Conservation (phyloP, 257 asterid species). For the Solanum pinnatisectum region DNA sequence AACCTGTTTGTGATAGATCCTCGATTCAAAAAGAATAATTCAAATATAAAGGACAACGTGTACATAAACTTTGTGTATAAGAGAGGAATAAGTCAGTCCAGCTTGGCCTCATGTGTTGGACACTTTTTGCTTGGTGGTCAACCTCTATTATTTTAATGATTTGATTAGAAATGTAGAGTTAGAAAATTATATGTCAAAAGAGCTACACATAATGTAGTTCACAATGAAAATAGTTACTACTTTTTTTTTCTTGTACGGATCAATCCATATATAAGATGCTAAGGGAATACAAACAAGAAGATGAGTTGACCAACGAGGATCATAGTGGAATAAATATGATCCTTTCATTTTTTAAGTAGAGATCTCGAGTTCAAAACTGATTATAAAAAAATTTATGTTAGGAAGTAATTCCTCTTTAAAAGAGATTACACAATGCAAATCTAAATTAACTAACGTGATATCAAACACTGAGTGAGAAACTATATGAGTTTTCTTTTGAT, state of each 20-base stretch:
- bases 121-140: neutral
- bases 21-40: neutral
- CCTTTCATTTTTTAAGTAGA: neutral
- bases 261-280: neutral
- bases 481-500: neutral
- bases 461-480: neutral
- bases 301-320: neutral
- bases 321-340: neutral
- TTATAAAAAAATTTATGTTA: neutral
- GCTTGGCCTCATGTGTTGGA: neutral
- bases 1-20: accelerated
- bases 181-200: neutral
- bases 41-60: neutral
- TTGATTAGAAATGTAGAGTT: neutral
- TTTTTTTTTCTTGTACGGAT: neutral
- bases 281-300: neutral
- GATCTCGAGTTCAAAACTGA: accelerated
- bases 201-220: neutral
- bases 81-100: neutral
- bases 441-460: neutral
- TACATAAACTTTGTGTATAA: neutral
- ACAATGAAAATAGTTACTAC: neutral
- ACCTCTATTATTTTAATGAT: neutral
- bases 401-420: neutral
- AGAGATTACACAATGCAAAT: accelerated